Conservation (phyloP, 2,329 filamentous ascomycete genomes). For the Fusarium subglutinans region DNA sequence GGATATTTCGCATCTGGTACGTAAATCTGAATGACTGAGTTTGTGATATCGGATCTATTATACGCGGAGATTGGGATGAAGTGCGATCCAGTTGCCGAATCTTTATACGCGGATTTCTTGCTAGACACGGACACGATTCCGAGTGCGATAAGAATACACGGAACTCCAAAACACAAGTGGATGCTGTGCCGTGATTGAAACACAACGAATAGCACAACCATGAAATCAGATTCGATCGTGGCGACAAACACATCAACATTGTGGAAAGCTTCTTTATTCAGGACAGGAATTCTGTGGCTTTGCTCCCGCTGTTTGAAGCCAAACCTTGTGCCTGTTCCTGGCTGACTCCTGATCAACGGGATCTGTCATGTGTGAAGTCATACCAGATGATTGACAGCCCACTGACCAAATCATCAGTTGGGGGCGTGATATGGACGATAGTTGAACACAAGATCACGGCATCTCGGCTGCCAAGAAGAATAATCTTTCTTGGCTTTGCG, state of each 20-base stretch:
- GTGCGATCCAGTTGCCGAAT: background rate
- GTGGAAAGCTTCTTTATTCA: background rate
- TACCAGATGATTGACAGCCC: background rate
- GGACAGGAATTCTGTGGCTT: conserved; percentile 31
- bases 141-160: conserved; percentile 13
- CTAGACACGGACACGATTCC: conserved; percentile 21
- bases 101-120: conserved; percentile 14
- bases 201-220: background rate
- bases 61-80: conserved; percentile 17
- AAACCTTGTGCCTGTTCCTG: conserved; percentile 29
- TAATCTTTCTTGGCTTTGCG: conserved; percentile 8
- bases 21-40: background rate
- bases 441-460: conserved; percentile 20
- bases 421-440: conserved; percentile 2
- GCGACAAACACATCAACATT: background rate
- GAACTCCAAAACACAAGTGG: conserved; percentile 8
- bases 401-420: background rate
- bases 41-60: conserved; percentile 5
- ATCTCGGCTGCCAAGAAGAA: conserved; percentile 30
- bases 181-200: conserved; percentile 23
- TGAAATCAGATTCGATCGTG: background rate
- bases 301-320: conserved; percentile 13
- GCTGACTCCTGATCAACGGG: background rate
- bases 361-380: conserved; percentile 6
- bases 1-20: conserved; percentile 2